These are phyloP conservation scores for Cystofilobasidium ferigula DNA, from an alignment of 768 basidiomycete genomes.

Conservation along the genomic window DNA sequence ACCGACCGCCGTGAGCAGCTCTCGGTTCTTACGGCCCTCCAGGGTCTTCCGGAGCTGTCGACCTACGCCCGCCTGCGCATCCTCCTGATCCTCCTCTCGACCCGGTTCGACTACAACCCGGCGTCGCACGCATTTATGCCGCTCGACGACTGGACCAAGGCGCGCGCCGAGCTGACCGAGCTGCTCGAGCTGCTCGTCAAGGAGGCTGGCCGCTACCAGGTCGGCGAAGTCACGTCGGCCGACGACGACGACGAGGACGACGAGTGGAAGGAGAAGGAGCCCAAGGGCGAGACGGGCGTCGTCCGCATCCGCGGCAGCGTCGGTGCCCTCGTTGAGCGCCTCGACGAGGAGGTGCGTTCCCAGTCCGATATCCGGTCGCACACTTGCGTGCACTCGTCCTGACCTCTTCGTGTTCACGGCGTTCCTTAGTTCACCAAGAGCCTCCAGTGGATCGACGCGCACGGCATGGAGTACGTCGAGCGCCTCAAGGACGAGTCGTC, in stretches of 20 bases:
- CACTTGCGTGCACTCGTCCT: too few species aligned
- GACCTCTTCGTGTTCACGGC: too few species aligned
- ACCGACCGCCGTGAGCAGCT: constrained; percentile 94
- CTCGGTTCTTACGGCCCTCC: constrained; percentile 71
- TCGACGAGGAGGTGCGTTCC: constrained; percentile 66
- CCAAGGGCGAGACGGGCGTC: constrained; percentile 41
- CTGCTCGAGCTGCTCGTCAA: constrained; percentile 64
- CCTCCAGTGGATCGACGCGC: constrained; percentile 94
- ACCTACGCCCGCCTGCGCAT: constrained; percentile 90
- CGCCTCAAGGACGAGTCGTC: constrained; percentile 90
- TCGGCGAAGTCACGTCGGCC: constrained; percentile 65
- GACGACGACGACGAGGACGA: constrained; percentile 67
- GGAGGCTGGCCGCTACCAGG: constrained; percentile 54
- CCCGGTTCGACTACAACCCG: constrained; percentile 93
- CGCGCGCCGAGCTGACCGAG: constrained; percentile 77
- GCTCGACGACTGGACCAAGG: constrained; percentile 75
- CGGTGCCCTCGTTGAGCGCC: constrained; percentile 87
- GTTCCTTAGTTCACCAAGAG: constrained; percentile 68
- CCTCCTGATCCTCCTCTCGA: constrained; percentile 80
- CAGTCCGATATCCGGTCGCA: too few species aligned
- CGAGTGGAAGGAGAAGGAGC: constrained; percentile 38
- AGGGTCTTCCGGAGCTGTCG: constrained; percentile 65
- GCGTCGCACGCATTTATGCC: constrained; percentile 80
- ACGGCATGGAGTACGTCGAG: constrained; percentile 97
- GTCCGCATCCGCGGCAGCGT: constrained; percentile 88